phyloP scores from a whole-genome alignment of 2,329 filamentous ascomycete species.

The Claviceps sp. region DNA sequence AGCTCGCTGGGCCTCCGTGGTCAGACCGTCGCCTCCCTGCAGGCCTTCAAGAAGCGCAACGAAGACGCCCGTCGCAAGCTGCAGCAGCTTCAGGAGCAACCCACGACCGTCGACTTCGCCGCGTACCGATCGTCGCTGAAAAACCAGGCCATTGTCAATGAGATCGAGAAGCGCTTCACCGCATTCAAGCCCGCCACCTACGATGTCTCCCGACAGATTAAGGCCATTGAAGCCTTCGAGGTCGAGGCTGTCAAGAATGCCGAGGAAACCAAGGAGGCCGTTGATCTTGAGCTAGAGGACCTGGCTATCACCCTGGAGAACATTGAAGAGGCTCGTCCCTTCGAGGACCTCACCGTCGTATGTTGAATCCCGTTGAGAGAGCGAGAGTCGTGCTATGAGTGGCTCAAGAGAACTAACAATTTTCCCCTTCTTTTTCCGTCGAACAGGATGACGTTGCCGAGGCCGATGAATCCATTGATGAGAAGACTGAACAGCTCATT shows the following conservation, averaged over 20 bases:
- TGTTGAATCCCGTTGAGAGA: slow-evolving; percentile 28
- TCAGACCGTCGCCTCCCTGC: slow-evolving; percentile 80
- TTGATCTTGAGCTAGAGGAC: slow-evolving; percentile 88
- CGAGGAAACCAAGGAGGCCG: slow-evolving; percentile 89
- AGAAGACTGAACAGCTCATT: slow-evolving; percentile 89
- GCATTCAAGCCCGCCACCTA: slow-evolving; percentile 87
- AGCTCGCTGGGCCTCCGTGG: slow-evolving; percentile 91
- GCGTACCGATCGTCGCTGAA: slow-evolving; percentile 87
- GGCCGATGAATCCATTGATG: slow-evolving; percentile 91
- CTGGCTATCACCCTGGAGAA: slow-evolving; percentile 91
- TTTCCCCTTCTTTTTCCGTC: not conserved
- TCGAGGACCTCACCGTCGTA: slow-evolving; percentile 96
- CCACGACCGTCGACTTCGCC: slow-evolving; percentile 81
- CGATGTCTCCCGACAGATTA: slow-evolving; percentile 86
- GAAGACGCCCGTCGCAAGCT: slow-evolving; percentile 96
- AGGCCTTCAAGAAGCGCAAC: slow-evolving; percentile 99
- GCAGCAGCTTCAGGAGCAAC: slow-evolving; percentile 66
- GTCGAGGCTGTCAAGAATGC: slow-evolving; percentile 93
- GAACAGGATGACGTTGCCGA: slow-evolving; percentile 81
- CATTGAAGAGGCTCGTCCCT: slow-evolving; percentile 89
- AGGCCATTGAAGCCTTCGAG: slow-evolving; percentile 97
- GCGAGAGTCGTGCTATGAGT: no score
- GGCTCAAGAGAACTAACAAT: not conserved
- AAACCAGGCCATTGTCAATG: slow-evolving; percentile 89
- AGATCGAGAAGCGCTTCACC: slow-evolving; percentile 93